These are phyloP conservation scores for Gomphus bonarii DNA, from an alignment of 1,284 basidiomycete genomes.

Conservation along the genomic window DNA sequence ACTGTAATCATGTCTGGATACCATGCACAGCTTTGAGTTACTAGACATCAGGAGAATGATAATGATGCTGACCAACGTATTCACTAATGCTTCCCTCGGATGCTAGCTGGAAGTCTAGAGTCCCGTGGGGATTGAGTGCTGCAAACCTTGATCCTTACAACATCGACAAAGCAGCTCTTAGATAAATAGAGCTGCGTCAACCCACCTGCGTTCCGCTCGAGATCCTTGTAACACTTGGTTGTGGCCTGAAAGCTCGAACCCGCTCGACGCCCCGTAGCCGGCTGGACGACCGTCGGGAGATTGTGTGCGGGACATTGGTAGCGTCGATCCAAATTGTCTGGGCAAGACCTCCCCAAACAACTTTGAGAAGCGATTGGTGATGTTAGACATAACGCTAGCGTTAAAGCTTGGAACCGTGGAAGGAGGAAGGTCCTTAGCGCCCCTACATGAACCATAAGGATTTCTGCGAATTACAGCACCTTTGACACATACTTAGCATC, in stretches of 20 bases:
- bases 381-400: slow-evolving; percentile 25
- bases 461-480: slow-evolving; percentile 14
- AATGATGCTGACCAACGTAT: slow-evolving; percentile 17
- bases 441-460: slow-evolving; percentile 22
- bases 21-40: neutral
- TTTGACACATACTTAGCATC: slow-evolving; percentile 20
- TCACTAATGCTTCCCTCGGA: slow-evolving; percentile 21
- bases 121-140: slow-evolving; percentile 23
- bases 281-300: slow-evolving; percentile 14
- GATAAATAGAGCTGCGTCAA: neutral
- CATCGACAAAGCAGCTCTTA: neutral
- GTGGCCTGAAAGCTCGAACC: slow-evolving; percentile 16
- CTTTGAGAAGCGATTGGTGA: slow-evolving; percentile 18
- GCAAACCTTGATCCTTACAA: slow-evolving; percentile 16
- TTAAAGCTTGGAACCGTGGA: slow-evolving; percentile 32
- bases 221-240: slow-evolving; percentile 15
- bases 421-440: slow-evolving; percentile 27
- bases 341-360: slow-evolving; percentile 18
- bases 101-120: slow-evolving; percentile 21
- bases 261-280: slow-evolving; percentile 11
- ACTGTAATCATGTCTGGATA: slow-evolving; percentile 21
- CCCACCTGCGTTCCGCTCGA: slow-evolving; percentile 21
- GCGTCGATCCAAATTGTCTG: slow-evolving; percentile 6
- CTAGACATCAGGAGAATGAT: neutral
- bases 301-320: slow-evolving; percentile 7